phyloP scores from a whole-genome alignment of 495 filamentous ascomycete species.

The Hypoxylon lienhwacheense region DNA sequence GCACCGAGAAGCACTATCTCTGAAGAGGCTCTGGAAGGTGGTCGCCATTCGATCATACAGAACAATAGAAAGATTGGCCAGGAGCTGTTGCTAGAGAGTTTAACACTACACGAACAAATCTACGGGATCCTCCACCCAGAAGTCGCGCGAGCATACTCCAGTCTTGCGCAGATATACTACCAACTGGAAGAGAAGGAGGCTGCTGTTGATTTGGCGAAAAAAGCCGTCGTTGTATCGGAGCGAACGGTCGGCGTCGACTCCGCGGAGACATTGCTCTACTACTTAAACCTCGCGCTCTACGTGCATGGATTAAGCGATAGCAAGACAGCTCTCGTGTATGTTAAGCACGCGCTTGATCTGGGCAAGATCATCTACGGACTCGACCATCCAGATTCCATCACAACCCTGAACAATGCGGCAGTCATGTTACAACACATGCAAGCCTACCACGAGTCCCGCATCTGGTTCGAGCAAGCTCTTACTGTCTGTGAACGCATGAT shows the following conservation, averaged over 20 bases:
- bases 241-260: slow-evolving; percentile 93
- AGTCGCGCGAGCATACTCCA: slow-evolving; percentile 92
- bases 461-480: slow-evolving; percentile 95
- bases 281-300: slow-evolving; percentile 94
- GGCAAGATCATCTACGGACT: slow-evolving; percentile 97
- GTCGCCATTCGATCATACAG: slow-evolving; percentile 90
- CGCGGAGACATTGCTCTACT: slow-evolving; percentile 87
- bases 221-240: slow-evolving; percentile 94
- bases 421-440: slow-evolving; percentile 97
- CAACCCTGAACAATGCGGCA: slow-evolving; percentile 96
- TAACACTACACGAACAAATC: slow-evolving; percentile 97
- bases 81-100: slow-evolving; percentile 90
- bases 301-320: slow-evolving; percentile 90
- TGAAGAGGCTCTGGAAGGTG: slow-evolving; percentile 94
- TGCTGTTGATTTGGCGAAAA: slow-evolving; percentile 91
- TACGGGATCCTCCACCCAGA: slow-evolving; percentile 98
- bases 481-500: slow-evolving; percentile 83
- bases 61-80: slow-evolving; percentile 94
- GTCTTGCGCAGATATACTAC: slow-evolving; percentile 92
- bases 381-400: slow-evolving; percentile 95
- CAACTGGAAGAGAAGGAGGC: slow-evolving; percentile 93
- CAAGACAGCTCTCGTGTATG: slow-evolving; percentile 75
- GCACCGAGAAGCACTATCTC: slow-evolving; percentile 84
- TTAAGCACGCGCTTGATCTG: slow-evolving; percentile 89
- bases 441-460: slow-evolving; percentile 85